A percentile compares a stretch with the other conserved stretches of the same genome.
Evolutionary conservation across 78 protist species (phyloP).

Genomic region (Dictyostelium intermedium): DNA sequence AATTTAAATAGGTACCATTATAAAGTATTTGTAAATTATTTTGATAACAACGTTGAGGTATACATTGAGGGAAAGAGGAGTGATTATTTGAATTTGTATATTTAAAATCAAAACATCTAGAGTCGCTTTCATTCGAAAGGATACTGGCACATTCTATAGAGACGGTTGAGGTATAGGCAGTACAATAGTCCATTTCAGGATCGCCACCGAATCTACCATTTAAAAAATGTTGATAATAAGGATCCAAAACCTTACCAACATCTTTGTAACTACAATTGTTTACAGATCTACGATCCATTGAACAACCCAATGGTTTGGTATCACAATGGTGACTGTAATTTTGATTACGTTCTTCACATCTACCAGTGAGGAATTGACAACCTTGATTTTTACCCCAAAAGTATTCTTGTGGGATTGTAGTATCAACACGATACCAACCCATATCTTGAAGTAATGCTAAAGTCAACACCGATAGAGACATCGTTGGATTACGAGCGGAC

Average conservation of each 20-base stretch:
- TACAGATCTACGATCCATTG: constrained; percentile 1
- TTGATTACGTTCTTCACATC: constrained; percentile 7
- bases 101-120: constrained; percentile 7
- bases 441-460: constrained; percentile 29
- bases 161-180: background rate
- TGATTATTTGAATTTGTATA: background rate
- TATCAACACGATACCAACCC: constrained; percentile 27
- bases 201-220: background rate
- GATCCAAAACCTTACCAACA: background rate
- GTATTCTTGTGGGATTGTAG: constrained; percentile 2
- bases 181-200: background rate
- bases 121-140: background rate
- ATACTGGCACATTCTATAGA: background rate
- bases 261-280: background rate
- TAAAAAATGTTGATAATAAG: constrained; percentile 9
- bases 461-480: background rate
- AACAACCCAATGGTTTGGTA: background rate
- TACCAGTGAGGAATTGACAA: background rate
- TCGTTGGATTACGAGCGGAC: background rate
- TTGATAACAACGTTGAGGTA: background rate
- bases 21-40: background rate
- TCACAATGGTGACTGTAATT: background rate
- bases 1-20: background rate
- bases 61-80: background rate
- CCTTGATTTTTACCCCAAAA: constrained; percentile 5